Evolutionary conservation across 2,329 filamentous ascomycete genomes (phyloP), one percentile per base, ranked within the genome.

Genomic region (Gremmenia infestans): DNA sequence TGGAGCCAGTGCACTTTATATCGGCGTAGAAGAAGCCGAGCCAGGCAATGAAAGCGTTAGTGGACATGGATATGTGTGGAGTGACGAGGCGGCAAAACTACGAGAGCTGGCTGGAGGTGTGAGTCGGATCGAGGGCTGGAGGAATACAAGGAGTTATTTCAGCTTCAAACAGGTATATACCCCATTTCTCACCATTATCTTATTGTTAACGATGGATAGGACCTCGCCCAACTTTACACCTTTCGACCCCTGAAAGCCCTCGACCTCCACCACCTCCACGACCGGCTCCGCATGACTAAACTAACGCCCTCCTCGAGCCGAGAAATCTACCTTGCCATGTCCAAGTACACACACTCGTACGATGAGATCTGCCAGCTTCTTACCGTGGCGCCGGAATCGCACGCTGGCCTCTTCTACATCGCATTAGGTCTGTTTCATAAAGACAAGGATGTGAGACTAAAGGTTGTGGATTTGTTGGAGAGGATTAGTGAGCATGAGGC

Each of bases 61-160:
- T 12, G 93, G 93, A 0, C 94, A 97, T 70, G 94, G 94, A 42
- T 97, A 96, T 69, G 93, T 99, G 36, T 99, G 94, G 94, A 75
- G 87, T 3, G 90, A 96, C 65, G 91, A 97, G 54, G 76, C 78
- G 42, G 81, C 87, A 7, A 93, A 91, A 72, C 81, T 88, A 65
- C 87, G 86, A 65, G 94, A 99, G 73, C 81, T 99, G 39, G 89
- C 91, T 15, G 93, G 91, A 3, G 96, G 96, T 59, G 91, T 94
- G 48, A 91, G 89, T 55, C 82, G 94, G 55, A 95, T 99, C 59
- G 94, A 99, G 74, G 94, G 93, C 55, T 99, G 94, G 94, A 85
- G 94, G 63, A 95, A 91, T 61, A 97, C 94, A 1, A 81, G 94
- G 58, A 96, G 90, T 67, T 99, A 99, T 70, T 96, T 95, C 74